Conservation (phyloP, 305 asterid genomes). For the Nicotiana rustica region DNA sequence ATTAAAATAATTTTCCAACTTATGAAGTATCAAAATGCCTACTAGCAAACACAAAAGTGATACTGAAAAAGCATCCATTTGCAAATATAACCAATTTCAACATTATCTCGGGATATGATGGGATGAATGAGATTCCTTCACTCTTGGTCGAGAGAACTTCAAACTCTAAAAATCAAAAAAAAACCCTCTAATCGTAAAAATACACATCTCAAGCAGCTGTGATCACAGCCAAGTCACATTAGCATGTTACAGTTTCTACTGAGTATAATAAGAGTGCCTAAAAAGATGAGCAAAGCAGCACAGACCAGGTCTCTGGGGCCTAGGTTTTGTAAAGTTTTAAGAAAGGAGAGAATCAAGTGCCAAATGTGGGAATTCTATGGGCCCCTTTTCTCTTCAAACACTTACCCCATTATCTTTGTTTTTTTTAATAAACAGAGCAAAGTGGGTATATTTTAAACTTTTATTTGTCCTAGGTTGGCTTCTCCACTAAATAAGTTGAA, state of each 20-base stretch:
- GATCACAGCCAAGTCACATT: slow-evolving; percentile 22
- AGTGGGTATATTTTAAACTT: slow-evolving; percentile 19
- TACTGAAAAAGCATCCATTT: background rate
- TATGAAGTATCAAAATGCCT: background rate
- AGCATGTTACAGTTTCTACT: slow-evolving; percentile 21
- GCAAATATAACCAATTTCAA: background rate
- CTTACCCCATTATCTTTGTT: background rate
- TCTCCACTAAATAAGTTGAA: background rate
- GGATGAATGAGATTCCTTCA: background rate
- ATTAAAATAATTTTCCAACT: background rate
- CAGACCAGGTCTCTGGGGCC: slow-evolving; percentile 15
- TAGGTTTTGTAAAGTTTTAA: slow-evolving; percentile 17
- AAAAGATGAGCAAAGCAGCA: slow-evolving; percentile 33
- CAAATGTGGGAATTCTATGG: slow-evolving; percentile 29
- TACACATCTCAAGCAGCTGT: slow-evolving; percentile 3
- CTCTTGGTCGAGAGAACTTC: no score
- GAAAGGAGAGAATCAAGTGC: slow-evolving; percentile 17
- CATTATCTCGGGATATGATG: no score
- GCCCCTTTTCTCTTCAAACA: background rate
- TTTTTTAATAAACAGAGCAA: background rate
- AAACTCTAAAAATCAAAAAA: background rate
- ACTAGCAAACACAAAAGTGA: background rate
- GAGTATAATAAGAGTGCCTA: slow-evolving; percentile 19
- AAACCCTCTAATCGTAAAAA: no score
- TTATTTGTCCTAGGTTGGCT: slow-evolving; percentile 32